Conservation (phyloP, 2,329 filamentous ascomycete genomes). For the Xylaria multiplex region DNA sequence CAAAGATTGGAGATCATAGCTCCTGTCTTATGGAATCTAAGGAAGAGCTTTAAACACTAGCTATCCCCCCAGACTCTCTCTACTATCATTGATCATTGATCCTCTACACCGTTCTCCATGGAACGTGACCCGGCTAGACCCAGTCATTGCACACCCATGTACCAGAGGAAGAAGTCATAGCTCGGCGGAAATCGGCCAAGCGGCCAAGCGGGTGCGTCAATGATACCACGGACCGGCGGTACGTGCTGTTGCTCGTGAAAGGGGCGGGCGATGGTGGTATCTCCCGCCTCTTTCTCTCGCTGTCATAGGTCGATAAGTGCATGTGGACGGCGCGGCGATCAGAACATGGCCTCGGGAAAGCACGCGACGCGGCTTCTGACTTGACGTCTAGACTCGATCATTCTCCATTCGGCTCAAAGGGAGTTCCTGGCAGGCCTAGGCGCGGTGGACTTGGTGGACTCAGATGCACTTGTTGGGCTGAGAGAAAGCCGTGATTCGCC, state of each 20-base stretch:
- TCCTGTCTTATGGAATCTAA: conserved; percentile 2
- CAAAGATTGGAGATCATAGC: background rate
- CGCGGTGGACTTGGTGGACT: conserved; percentile 25
- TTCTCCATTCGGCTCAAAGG: conserved; percentile 53
- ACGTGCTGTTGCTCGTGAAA: conserved; percentile 23
- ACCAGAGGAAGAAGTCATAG: conserved; percentile 22
- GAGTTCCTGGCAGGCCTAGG: conserved; percentile 41
- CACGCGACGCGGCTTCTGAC: conserved; percentile 38
- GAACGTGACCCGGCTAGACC: conserved; percentile 20
- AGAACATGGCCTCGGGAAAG: conserved; percentile 24
- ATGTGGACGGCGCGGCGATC: conserved; percentile 14
- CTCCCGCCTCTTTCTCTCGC: conserved; percentile 3
- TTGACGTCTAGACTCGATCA: conserved; percentile 35
- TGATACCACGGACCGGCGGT: conserved; percentile 25
- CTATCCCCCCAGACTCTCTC: background rate
- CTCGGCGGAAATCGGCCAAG: conserved; percentile 51
- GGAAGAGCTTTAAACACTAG: background rate
- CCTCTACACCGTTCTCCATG: conserved; percentile 10
- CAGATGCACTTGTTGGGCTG: conserved; percentile 20
- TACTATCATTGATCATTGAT: conserved; percentile 4
- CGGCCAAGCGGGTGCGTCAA: conserved; percentile 50
- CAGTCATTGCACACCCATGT: conserved; percentile 26
- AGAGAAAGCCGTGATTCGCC: conserved; percentile 56
- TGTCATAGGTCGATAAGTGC: conserved; percentile 13
- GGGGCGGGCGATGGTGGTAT: conserved; percentile 25